Base-by-base conservation (phyloP, 257 asterid species). In the Asclepias syriaca region DNA sequence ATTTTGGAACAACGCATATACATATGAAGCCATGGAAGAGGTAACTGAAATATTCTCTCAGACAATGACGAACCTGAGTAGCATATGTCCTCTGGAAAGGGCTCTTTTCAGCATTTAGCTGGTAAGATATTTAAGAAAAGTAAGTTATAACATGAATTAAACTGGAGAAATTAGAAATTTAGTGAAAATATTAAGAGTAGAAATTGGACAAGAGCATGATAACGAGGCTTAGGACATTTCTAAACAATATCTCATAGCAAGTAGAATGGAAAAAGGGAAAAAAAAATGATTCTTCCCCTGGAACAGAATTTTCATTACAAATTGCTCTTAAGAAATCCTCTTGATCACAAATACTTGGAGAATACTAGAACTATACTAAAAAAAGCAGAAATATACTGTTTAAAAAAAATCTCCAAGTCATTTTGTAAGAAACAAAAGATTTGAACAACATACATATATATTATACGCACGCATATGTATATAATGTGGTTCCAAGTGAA, bases 21-120 rank as follows among this genome's bases (percentile, higher is more conserved):
- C n/a, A 39, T 51, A 65, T 22, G 10, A 66, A 21, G 55, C 32
- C 55, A 43, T n/a, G 18, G 14, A 64, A 10, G 5, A 10, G 7
- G 50, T 66, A 48, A 66, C 22, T 10, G 1, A 45, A 19, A 66
- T 27, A 66, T 11, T 10, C 39, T 57, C 37, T 57, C 64, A 57
- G 21, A 54, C 12, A 54, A 21, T 64, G 66, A 76, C 83, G 69
- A 72, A 88, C 95, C 95, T 88, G 95, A 67, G 78, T 72, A 56
- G 91, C 95, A 65, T 83, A 88, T 8, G 91, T 84, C 72, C 91
- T 83, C 77, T 86, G 91, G 75, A 88, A 88, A 53, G 95, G 91
- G 70, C 95, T 88, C 80, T 86, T 88, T 50, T 81, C 86, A 43
- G 83, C 75, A 80, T 88, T 88, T 24, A 88, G 95, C 95, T 88